A percentile compares a stretch with the other conserved stretches of the same genome.
Evolutionary conservation across 495 filamentous ascomycete species (phyloP).

Genomic region (Collariella sp.): DNA sequence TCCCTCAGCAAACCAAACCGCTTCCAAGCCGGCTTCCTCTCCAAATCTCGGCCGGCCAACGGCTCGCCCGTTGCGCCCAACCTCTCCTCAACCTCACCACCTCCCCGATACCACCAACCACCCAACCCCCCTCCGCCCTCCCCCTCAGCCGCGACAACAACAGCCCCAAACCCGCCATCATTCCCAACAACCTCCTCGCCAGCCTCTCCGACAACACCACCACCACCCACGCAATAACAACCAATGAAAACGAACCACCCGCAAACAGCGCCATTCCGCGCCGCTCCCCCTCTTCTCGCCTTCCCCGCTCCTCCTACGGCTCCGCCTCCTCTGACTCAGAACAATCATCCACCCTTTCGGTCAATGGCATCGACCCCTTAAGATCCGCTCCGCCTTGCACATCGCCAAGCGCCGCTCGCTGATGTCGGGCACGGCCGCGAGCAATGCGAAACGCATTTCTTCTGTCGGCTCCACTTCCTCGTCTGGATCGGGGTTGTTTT

Average conservation of each 20-base stretch:
- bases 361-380: constrained; percentile 41
- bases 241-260: constrained; percentile 28
- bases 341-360: too few species aligned
- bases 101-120: constrained; percentile 57
- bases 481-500: too few species aligned
- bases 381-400: constrained; percentile 40
- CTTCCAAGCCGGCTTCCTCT: constrained; percentile 86
- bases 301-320: constrained; percentile 10
- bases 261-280: too few species aligned
- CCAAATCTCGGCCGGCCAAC: constrained; percentile 46
- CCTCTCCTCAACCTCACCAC: constrained; percentile 54
- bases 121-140: constrained; percentile 42
- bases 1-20: constrained; percentile 56
- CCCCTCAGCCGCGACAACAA: constrained; percentile 27
- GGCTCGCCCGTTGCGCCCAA: constrained; percentile 60
- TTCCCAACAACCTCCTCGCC: constrained; percentile 18
- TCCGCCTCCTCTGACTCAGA: constrained; percentile 38
- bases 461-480: constrained; percentile 20
- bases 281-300: constrained; percentile 6
- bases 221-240: too few species aligned
- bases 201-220: too few species aligned
- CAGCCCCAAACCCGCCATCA: constrained; percentile 19
- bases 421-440: constrained; percentile 16
- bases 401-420: constrained; percentile 36
- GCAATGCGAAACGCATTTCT: constrained; percentile 30